Percentiles rank a stretch among this genome's conserved stretches.
Evolutionary conservation across 2,329 filamentous ascomycete genomes (phyloP).

Genomic region (Tolypocladium ophioglossoides): DNA sequence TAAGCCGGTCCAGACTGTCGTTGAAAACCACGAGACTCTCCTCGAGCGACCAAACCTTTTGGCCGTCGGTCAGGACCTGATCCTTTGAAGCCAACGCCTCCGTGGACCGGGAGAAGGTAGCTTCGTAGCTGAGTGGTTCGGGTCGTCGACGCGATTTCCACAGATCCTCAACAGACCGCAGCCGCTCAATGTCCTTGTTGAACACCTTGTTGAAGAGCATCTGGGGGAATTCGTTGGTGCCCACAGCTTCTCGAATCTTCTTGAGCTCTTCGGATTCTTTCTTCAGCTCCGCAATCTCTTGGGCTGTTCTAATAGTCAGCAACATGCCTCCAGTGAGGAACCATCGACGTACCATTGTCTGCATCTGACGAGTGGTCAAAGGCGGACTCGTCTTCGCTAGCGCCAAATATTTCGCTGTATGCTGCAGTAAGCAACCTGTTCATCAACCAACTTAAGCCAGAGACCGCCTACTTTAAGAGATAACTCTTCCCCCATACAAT

Average conservation of each 20-base stretch:
- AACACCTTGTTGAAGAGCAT: slow-evolving; percentile 93
- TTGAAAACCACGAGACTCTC: slow-evolving; percentile 83
- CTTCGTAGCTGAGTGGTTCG: slow-evolving; percentile 59
- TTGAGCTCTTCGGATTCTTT: slow-evolving; percentile 77
- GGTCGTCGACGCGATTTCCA: slow-evolving; percentile 79
- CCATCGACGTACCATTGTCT: slow-evolving; percentile 54
- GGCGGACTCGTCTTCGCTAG: slow-evolving; percentile 74
- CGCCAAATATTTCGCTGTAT: slow-evolving; percentile 68
- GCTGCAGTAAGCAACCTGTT: neutral
- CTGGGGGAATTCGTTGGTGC: slow-evolving; percentile 63
- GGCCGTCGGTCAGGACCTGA: slow-evolving; percentile 52
- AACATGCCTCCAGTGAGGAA: neutral
- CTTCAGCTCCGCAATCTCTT: slow-evolving; percentile 80
- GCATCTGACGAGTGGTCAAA: slow-evolving; percentile 72
- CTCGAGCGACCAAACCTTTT: slow-evolving; percentile 66
- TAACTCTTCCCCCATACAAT: slow-evolving; percentile 99
- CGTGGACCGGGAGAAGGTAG: slow-evolving; percentile 41
- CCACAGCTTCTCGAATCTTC: slow-evolving; percentile 71
- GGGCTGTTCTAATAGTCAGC: slow-evolving; percentile 24
- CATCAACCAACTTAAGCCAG: neutral
- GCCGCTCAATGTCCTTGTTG: slow-evolving; percentile 67
- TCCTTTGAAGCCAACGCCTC: slow-evolving; percentile 40
- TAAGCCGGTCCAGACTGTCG: slow-evolving; percentile 70
- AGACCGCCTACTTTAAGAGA: slow-evolving; percentile 56
- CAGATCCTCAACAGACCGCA: slow-evolving; percentile 88